Evolutionary conservation across 1,284 basidiomycete genomes (phyloP), one percentile per base, ranked within the genome.

Genomic region (Pyrrhoderma noxium): DNA sequence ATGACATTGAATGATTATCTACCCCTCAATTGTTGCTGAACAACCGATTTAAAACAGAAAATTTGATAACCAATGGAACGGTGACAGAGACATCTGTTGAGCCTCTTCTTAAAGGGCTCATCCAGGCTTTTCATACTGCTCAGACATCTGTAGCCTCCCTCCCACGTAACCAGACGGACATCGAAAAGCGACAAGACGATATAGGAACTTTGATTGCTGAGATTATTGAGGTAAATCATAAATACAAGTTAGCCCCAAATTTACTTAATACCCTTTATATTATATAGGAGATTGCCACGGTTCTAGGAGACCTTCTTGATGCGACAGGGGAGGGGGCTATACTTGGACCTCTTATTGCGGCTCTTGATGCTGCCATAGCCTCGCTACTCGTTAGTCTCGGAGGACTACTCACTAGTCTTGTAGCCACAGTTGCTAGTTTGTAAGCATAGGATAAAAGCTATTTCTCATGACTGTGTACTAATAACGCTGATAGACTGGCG

Each of bases 91-190:
- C 47, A 11, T 58, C 56, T 14, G 57, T 65, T 19, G 57, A 59
- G n/a, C 65, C 65, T 11, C 61, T 66, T 43, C 49, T 67, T 31
- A 56, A 55, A 39, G 47, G 62, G 31, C 57, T 68, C 45, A 62
- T 57, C 11, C 8, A 48, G 8, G 62, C 64, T 19, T 49, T 66
- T 40, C 54, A 62, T 53, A 60, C 57, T 37, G 60, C 64, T 8
- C 44, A 58, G 19, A 31, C 55, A 1, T 55, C 58, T 3, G 57
- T 67, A 36, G n/a, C 51, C n/a, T 38, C 51, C 5, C 59, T 67
- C 41, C 8, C 54, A 8, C 27, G 45, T 35, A 22, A 44, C 44
- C 36, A 27, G 42, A 36, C 53, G 40, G 43, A 54, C 44, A 51
- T 61, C 47, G 51, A 47, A 41, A 62, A 58, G 54, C 58, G 58